These are phyloP conservation scores for Flagelloscypha sp. DNA, from an alignment of 768 basidiomycete genomes.

Conservation along the genomic window DNA sequence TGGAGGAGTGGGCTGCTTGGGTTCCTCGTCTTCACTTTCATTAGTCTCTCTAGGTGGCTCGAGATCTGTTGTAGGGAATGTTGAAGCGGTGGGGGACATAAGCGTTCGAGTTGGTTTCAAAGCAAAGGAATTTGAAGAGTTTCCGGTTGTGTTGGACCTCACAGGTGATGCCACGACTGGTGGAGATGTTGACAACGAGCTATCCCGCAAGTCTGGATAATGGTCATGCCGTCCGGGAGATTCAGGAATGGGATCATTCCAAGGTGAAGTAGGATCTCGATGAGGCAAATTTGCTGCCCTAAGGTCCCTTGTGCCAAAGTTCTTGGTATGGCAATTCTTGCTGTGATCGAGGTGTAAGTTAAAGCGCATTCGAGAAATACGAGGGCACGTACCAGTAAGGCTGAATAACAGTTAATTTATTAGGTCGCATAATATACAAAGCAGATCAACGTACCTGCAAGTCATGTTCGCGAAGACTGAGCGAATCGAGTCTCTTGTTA, in stretches of 20 bases:
- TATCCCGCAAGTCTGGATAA: slow-evolving; percentile 3
- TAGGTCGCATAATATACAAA: not conserved
- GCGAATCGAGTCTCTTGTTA: slow-evolving; percentile 70
- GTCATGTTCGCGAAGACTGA: slow-evolving; percentile 74
- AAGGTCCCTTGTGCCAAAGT: slow-evolving; percentile 69
- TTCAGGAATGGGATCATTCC: slow-evolving; percentile 15
- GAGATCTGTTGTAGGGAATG: too few relatives aligned
- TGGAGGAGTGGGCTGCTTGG: too few relatives aligned
- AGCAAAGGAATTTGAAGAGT: too few relatives aligned
- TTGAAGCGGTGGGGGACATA: too few relatives aligned
- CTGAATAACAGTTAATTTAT: slow-evolving; percentile 19
- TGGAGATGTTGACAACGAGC: slow-evolving; percentile 15
- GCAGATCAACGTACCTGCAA: slow-evolving; percentile 48
- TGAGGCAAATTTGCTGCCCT: slow-evolving; percentile 64
- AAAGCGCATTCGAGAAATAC: not conserved
- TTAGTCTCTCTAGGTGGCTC: too few relatives aligned
- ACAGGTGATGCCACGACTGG: slow-evolving; percentile 24
- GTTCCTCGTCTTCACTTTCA: too few relatives aligned
- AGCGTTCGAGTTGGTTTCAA: too few relatives aligned
- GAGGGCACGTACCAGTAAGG: slow-evolving; percentile 41
- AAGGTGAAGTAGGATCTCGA: slow-evolving; percentile 21
- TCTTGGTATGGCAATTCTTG: slow-evolving; percentile 75
- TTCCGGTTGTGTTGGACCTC: slow-evolving; percentile 9
- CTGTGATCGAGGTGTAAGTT: slow-evolving; percentile 30
- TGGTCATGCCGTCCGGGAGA: slow-evolving; percentile 16